These are phyloP conservation scores for Fagus sylvatica DNA, from an alignment of 306 rosid species.

Conservation along the genomic window DNA sequence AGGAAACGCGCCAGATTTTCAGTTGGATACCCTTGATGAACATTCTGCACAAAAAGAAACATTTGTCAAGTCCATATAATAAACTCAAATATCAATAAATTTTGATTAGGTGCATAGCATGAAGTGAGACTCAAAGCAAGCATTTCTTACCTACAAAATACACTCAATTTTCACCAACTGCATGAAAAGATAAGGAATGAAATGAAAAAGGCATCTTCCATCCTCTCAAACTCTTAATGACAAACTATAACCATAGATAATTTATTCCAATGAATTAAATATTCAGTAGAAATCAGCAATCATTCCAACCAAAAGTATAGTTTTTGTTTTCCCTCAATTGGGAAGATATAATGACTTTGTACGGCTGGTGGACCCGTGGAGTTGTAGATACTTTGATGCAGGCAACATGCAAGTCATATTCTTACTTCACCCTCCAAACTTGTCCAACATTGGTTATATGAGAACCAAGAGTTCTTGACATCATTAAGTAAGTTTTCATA, in stretches of 20 bases:
- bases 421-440: neutral
- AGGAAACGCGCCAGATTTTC: slow-evolving; percentile 81
- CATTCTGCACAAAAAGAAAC: slow-evolving; percentile 57
- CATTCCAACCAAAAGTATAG: neutral
- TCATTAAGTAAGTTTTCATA: neutral
- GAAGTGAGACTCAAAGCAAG: neutral
- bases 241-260: neutral
- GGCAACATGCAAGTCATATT: neutral
- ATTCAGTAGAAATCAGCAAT: neutral
- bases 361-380: no score
- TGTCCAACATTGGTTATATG: neutral
- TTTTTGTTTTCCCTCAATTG: neutral
- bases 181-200: neutral
- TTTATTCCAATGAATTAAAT: neutral
- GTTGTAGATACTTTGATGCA: neutral
- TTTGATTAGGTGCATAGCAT: neutral
- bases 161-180: neutral
- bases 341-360: neutral
- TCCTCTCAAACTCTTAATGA: neutral
- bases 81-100: neutral
- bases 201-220: neutral
- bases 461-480: neutral
- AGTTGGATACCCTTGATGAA: slow-evolving; percentile 70
- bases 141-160: neutral
- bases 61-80: neutral